A percentile compares a stretch with the other conserved stretches of the same genome.
These are phyloP conservation scores for Aspergillus phoenicis DNA, from an alignment of 2,329 filamentous ascomycete species.

Conservation along the genomic window DNA sequence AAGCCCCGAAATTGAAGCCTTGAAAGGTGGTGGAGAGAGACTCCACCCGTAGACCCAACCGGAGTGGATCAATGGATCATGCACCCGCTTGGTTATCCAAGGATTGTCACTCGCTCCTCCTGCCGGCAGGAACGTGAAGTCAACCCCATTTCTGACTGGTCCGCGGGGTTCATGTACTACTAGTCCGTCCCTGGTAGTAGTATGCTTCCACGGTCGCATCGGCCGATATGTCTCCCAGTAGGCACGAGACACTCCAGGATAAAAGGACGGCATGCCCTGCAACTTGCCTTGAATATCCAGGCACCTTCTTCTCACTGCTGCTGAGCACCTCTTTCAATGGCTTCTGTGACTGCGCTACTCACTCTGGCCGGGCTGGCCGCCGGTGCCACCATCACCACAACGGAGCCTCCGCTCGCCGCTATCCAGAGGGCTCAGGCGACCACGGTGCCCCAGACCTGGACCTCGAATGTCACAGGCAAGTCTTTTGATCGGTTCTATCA, in stretches of 20 bases:
- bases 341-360: not conserved
- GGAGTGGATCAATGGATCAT: no score
- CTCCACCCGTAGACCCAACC: no score
- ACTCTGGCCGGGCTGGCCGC: constrained; percentile 3
- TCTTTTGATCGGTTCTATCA: constrained; percentile 63
- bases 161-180: no score
- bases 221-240: not conserved
- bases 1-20: no score
- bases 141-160: not conserved
- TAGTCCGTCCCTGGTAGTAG: no score
- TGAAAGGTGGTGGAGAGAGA: no score
- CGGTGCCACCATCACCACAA: constrained; percentile 9
- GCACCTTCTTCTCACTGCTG: not conserved
- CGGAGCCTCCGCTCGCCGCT: not conserved
- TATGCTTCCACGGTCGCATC: not conserved
- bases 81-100: not conserved
- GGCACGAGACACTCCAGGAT: not conserved
- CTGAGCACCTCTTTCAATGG: not conserved
- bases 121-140: not conserved
- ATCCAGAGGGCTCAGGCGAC: constrained; percentile 6
- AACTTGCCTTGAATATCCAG: not conserved
- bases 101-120: not conserved
- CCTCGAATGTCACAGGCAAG: constrained; percentile 16
- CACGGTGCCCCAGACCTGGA: constrained; percentile 4
- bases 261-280: not conserved